Conservation (phyloP, 306 rosid species). For the Cucumis cinereus region DNA sequence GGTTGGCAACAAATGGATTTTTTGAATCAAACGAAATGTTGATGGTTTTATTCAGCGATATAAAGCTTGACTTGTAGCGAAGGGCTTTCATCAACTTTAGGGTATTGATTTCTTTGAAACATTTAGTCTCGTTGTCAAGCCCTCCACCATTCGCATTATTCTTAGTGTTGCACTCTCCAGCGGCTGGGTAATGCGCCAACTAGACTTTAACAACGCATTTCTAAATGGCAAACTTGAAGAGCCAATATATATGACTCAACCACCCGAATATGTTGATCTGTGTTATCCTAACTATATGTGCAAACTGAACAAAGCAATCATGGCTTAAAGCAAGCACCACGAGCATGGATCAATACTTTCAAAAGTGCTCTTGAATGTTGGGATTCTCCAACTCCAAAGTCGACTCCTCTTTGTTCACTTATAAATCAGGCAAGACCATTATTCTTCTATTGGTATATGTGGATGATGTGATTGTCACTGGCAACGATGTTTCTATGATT, state of each 20-base stretch:
- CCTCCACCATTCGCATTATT: background rate
- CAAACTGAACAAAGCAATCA: background rate
- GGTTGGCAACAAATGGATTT: background rate
- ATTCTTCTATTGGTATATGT: no score
- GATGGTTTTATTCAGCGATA: no score
- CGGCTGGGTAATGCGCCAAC: background rate
- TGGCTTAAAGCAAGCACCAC: background rate
- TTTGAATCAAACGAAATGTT: no score
- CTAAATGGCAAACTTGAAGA: no score
- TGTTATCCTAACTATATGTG: accelerated
- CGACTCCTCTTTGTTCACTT: background rate
- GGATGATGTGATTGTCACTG: background rate
- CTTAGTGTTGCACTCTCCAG: background rate
- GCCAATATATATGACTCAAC: background rate
- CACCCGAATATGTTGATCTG: background rate
- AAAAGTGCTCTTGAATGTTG: background rate
- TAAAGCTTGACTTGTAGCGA: no score
- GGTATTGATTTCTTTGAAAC: background rate
- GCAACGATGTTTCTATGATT: background rate
- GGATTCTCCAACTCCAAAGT: no score
- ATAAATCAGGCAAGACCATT: background rate
- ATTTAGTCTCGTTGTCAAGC: background rate
- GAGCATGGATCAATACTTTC: background rate
- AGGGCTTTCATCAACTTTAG: background rate
- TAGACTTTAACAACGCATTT: no score